These are phyloP conservation scores for Ilyonectria sp. DNA, from an alignment of 2,329 filamentous ascomycete species.

Conservation along the genomic window DNA sequence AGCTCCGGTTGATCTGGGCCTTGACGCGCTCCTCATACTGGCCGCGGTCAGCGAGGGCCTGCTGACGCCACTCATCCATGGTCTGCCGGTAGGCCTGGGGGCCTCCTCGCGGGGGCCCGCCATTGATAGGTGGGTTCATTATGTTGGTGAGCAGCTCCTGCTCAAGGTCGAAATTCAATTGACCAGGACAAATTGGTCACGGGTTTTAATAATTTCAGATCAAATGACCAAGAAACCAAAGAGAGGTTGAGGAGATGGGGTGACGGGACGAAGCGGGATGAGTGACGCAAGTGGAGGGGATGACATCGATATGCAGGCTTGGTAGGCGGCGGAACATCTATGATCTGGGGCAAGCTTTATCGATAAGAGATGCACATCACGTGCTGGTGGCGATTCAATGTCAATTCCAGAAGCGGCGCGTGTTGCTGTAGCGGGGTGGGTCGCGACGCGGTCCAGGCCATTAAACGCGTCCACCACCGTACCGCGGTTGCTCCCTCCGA, in stretches of 20 bases:
- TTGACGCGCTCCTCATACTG: constrained; percentile 50
- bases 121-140: constrained; percentile 41
- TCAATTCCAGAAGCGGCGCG: constrained; percentile 13
- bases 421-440: constrained; percentile 31
- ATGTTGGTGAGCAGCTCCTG: constrained; percentile 6
- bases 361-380: constrained; percentile 43
- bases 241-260: constrained; percentile 30
- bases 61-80: constrained; percentile 53
- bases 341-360: constrained; percentile 45
- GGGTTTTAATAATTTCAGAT: not conserved
- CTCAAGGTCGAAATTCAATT: constrained; percentile 17
- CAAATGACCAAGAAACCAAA: not conserved
- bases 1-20: constrained; percentile 52
- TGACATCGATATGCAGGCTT: constrained; percentile 36
- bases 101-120: constrained; percentile 30
- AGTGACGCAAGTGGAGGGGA: constrained; percentile 45
- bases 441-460: constrained; percentile 46
- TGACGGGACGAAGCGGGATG: constrained; percentile 39
- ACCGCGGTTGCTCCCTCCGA: constrained; percentile 17
- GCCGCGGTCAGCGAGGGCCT: constrained; percentile 47
- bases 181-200: not conserved
- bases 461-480: constrained; percentile 46
- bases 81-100: constrained; percentile 46
- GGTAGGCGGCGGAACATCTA: not conserved
- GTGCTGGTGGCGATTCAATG: constrained; percentile 40